A percentile compares a stretch with the other conserved stretches of the same genome.
These are phyloP conservation scores for Globisporangium megalacanthum DNA, from an alignment of 352 stramenopile genomes.

Conservation along the genomic window DNA sequence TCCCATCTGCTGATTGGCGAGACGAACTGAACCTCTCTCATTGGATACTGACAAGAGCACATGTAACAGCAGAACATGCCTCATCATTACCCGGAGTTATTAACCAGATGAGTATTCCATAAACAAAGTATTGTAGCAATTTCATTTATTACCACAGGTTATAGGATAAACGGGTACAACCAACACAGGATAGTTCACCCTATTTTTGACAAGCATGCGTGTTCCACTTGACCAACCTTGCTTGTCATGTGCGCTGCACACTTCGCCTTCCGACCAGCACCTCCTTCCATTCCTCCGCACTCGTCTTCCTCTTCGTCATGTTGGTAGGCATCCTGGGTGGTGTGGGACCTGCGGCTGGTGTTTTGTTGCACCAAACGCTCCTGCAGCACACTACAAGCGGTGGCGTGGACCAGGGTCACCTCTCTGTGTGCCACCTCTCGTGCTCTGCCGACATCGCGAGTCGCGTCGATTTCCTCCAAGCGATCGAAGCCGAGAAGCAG, in stretches of 20 bases:
- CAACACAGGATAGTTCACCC: no score
- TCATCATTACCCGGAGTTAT: no score
- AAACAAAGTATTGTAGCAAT: no score
- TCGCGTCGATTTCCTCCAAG: constrained; percentile 26
- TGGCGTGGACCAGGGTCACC: constrained; percentile 43
- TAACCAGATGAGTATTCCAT: no score
- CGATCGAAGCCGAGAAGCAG: constrained; percentile 3
- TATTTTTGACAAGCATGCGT: no score
- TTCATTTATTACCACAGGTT: no score
- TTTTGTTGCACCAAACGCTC: constrained; percentile 50
- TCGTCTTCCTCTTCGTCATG: background rate
- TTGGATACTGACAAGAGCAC: background rate
- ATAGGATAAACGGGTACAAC: no score
- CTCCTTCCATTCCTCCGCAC: background rate
- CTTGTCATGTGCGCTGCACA: no score
- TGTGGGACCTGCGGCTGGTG: constrained; percentile 36
- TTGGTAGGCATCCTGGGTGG: constrained; percentile 50
- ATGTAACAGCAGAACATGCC: background rate
- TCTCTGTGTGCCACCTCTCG: constrained; percentile 44
- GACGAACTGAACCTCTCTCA: background rate
- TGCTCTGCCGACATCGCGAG: constrained; percentile 33
- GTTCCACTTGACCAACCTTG: no score
- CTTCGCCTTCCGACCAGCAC: no score
- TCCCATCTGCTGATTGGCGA: background rate
- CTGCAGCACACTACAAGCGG: constrained; percentile 39